Conservation (phyloP, 176 grass and related monocot species). For the Oryza punctata region DNA sequence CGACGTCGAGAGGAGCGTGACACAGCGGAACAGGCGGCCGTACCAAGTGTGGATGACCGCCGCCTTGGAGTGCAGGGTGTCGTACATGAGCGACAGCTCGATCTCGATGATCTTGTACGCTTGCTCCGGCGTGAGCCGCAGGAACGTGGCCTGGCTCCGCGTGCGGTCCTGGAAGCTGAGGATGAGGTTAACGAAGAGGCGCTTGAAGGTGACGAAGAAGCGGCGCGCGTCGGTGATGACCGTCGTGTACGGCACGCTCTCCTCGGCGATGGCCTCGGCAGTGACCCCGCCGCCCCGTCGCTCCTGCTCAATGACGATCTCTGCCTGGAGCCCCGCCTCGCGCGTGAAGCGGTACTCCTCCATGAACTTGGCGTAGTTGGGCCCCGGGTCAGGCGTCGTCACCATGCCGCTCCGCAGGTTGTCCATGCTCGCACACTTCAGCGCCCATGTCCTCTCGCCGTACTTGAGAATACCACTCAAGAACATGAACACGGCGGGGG, state of each 20-base stretch:
- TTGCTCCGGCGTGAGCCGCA: constrained; percentile 35
- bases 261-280: neutral
- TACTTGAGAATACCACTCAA: constrained; percentile 54
- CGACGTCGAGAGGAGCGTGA: constrained; percentile 29
- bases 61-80: constrained; percentile 42
- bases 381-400: constrained; percentile 40
- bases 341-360: constrained; percentile 61
- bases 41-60: constrained; percentile 46
- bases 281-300: neutral
- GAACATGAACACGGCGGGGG: constrained; percentile 53
- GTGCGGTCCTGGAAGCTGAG: constrained; percentile 57
- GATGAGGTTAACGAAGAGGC: constrained; percentile 59
- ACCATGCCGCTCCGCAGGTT: constrained; percentile 49
- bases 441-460: constrained; percentile 56
- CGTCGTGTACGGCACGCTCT: constrained; percentile 20
- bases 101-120: constrained; percentile 51
- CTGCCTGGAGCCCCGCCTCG: constrained; percentile 45
- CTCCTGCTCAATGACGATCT: constrained; percentile 48
- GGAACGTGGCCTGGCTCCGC: constrained; percentile 39
- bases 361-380: constrained; percentile 81
- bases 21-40: constrained; percentile 41
- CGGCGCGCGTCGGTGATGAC: constrained; percentile 41
- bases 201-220: constrained; percentile 56
- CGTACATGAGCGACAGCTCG: constrained; percentile 53
- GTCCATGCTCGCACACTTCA: constrained; percentile 62